phyloP scores from a whole-genome alignment of 192 early-diverging fungal genomes.

The Glomus cerebriforme region DNA sequence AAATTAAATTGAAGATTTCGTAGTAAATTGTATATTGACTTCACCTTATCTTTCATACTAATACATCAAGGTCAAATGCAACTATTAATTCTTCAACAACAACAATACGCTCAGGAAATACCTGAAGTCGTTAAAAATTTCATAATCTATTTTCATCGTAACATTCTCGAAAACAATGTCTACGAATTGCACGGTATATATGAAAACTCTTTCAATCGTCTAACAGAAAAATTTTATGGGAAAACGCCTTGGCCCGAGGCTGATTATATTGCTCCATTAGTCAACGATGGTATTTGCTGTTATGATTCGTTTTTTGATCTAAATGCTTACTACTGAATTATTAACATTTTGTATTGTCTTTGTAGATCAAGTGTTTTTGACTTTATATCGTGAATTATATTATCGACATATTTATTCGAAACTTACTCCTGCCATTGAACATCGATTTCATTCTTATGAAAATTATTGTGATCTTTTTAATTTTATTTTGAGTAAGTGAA shows the following conservation, averaged over 20 bases:
- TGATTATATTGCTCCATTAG: slow-evolving; percentile 75
- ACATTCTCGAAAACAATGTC: slow-evolving; percentile 77
- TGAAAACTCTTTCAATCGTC: slow-evolving; percentile 85
- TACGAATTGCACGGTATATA: slow-evolving; percentile 88
- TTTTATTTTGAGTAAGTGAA: slow-evolving; percentile 82
- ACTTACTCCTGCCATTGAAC: slow-evolving; percentile 84
- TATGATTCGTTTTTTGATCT: neutral
- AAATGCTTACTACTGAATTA: neutral
- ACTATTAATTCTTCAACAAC: slow-evolving; percentile 32
- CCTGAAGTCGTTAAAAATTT: slow-evolving; percentile 87
- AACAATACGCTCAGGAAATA: slow-evolving; percentile 56
- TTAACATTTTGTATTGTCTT: slow-evolving; percentile 18
- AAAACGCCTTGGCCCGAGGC: slow-evolving; percentile 91
- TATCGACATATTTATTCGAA: slow-evolving; percentile 96
- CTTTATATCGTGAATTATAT: slow-evolving; percentile 95
- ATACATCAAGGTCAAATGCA: slow-evolving; percentile 22
- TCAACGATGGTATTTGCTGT: slow-evolving; percentile 70
- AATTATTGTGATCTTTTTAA: slow-evolving; percentile 99
- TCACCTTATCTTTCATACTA: neutral
- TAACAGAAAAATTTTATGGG: slow-evolving; percentile 89
- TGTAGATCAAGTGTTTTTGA: slow-evolving; percentile 84
- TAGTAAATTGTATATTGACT: neutral
- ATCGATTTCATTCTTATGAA: slow-evolving; percentile 89
- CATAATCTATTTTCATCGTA: slow-evolving; percentile 77
- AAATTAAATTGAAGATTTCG: neutral